These are phyloP conservation scores for Harrya chromipes DNA, from an alignment of 768 basidiomycete genomes.

Conservation along the genomic window DNA sequence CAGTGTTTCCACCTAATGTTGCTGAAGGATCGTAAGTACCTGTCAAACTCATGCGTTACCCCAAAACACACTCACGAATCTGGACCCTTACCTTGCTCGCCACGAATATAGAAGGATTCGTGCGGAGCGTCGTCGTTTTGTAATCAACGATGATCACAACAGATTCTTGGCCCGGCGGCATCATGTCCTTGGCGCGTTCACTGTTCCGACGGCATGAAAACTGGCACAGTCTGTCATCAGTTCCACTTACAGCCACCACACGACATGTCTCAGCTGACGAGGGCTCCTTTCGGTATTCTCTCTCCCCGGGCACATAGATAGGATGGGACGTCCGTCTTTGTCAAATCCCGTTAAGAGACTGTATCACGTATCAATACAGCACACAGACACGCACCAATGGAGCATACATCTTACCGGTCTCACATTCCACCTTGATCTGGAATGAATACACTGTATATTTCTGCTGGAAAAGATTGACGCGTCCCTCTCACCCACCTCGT, in stretches of 20 bases:
- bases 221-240: neutral
- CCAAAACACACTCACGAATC: neutral
- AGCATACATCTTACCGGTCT: conserved; percentile 85
- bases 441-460: neutral
- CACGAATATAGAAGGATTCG: conserved; percentile 80
- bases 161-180: conserved; percentile 82
- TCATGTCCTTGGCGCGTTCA: conserved; percentile 85
- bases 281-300: conserved; percentile 80
- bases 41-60: conserved; percentile 14
- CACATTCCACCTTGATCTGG: conserved; percentile 70
- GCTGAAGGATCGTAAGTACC: conserved; percentile 78
- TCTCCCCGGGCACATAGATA: conserved; percentile 85
- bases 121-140: conserved; percentile 74
- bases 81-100: conserved; percentile 57
- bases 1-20: conserved; percentile 87
- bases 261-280: conserved; percentile 79
- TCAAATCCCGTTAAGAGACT: conserved; percentile 87
- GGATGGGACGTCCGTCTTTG: conserved; percentile 78
- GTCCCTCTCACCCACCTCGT: conserved; percentile 45
- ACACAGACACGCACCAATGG: neutral
- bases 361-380: neutral
- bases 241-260: conserved; percentile 74
- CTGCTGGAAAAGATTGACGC: conserved; percentile 1
- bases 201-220: conserved; percentile 35
- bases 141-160: conserved; percentile 86